Evolutionary conservation across 768 basidiomycete species (phyloP).

Genomic region (Amanita jacksonii): DNA sequence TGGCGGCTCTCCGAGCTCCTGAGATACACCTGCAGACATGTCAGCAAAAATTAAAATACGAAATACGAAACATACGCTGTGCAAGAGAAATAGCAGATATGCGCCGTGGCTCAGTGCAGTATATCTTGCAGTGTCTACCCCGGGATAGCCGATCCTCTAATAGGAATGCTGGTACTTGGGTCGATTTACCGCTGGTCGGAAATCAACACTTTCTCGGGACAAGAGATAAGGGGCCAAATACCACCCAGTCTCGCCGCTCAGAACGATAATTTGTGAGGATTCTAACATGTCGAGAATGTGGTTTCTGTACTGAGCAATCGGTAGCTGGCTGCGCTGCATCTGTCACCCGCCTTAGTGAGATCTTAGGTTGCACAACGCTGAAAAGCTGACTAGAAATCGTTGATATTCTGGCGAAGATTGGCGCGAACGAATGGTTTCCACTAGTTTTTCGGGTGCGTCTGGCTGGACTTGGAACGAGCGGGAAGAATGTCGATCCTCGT

Average conservation of each 20-base stretch:
- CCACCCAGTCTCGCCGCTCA: conserved; percentile 49
- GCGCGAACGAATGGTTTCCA: conserved; percentile 49
- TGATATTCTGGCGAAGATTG: conserved; percentile 62
- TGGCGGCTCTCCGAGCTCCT: conserved; percentile 80
- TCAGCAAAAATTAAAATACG: background rate
- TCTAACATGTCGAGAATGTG: conserved; percentile 65
- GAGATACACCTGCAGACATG: conserved; percentile 53
- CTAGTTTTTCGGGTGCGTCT: conserved; percentile 39
- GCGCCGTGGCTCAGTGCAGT: conserved; percentile 90
- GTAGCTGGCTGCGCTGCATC: conserved; percentile 68
- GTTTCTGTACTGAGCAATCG: conserved; percentile 77
- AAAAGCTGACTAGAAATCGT: conserved; percentile 70
- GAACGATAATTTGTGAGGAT: conserved; percentile 71
- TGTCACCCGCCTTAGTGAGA: conserved; percentile 21
- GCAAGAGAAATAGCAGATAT: conserved; percentile 96
- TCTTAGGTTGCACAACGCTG: background rate
- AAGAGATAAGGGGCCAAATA: conserved; percentile 14
- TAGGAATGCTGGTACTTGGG: conserved; percentile 90
- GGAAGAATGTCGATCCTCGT: background rate
- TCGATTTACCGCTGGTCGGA: conserved; percentile 79
- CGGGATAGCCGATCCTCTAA: conserved; percentile 79
- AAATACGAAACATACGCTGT: conserved; percentile 37
- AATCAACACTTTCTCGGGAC: conserved; percentile 1
- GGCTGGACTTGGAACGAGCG: conserved; percentile 13
- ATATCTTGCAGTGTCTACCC: conserved; percentile 82